A percentile compares a stretch with the other conserved stretches of the same genome.
phyloP scores from a whole-genome alignment of 176 grass and related monocot species.

The Puya raimondii region DNA sequence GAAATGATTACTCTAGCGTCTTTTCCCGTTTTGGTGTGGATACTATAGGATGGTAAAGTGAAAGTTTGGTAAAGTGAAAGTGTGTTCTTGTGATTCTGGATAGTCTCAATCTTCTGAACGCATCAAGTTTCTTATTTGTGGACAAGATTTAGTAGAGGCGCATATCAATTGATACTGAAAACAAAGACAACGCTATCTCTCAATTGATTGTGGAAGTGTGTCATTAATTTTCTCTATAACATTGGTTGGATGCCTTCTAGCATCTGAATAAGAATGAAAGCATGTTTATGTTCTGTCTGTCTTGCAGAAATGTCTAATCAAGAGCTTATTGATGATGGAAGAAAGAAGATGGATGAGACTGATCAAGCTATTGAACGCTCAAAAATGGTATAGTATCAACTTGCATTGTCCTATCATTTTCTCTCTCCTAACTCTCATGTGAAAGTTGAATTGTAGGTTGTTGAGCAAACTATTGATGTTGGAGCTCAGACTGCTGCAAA shows the following conservation, averaged over 20 bases:
- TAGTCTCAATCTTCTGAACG: too few species aligned
- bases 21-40: too few species aligned
- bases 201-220: too few species aligned
- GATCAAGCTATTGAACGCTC: conserved; percentile 92
- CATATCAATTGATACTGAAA: too few species aligned
- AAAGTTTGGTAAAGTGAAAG: too few species aligned
- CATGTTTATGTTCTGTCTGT: not conserved
- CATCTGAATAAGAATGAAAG: not conserved
- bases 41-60: too few species aligned
- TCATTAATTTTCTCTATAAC: too few species aligned
- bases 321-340: conserved; percentile 72
- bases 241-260: not conserved
- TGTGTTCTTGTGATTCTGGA: too few species aligned
- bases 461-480: conserved; percentile 94
- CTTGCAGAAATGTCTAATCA: conserved; percentile 88
- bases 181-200: too few species aligned
- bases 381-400: conserved; percentile 46
- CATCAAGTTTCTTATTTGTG: too few species aligned
- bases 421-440: conserved; percentile 9
- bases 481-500: conserved; percentile 88
- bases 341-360: conserved; percentile 92
- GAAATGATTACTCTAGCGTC: too few species aligned
- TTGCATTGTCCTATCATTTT: not conserved
- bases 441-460: conserved; percentile 47
- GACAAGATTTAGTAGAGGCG: too few species aligned